phyloP scores from a whole-genome alignment of 2,329 filamentous ascomycete genomes.

The Microcyclosporella mali region DNA sequence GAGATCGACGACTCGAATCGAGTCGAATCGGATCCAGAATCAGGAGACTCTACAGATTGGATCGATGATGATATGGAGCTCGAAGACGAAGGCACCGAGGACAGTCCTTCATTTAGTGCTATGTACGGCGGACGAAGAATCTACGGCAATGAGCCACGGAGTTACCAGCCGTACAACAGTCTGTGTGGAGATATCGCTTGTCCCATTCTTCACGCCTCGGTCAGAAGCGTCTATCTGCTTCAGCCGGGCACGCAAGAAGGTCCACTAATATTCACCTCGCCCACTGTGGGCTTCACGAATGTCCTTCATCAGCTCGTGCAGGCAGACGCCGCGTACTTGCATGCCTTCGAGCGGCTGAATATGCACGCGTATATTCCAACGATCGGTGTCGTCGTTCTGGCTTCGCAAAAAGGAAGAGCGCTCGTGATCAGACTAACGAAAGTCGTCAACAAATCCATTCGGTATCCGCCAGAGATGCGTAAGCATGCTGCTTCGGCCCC shows the following conservation, averaged over 20 bases:
- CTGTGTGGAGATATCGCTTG: conserved; percentile 31
- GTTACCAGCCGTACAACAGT: conserved; percentile 19
- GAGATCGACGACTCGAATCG: conserved; percentile 5
- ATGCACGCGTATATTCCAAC: conserved; percentile 62
- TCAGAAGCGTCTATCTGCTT: conserved; percentile 40
- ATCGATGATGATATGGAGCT: conserved; percentile 6
- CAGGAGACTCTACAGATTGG: conserved; percentile 6
- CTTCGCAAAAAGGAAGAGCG: conserved; percentile 60
- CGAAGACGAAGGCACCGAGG: conserved; percentile 25
- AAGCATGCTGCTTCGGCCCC: conserved; percentile 4
- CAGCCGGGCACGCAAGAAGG: conserved; percentile 28
- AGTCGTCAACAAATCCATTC: conserved; percentile 1
- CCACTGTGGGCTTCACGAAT: conserved; percentile 34
- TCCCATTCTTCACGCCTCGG: conserved; percentile 37
- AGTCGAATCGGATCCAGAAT: background rate
- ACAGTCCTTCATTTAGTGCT: conserved; percentile 18
- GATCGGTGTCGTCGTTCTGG: conserved; percentile 62
- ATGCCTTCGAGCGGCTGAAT: conserved; percentile 50
- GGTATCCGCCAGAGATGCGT: conserved; percentile 12
- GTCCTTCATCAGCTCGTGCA: conserved; percentile 29
- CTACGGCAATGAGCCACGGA: conserved; percentile 23
- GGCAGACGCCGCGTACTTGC: conserved; percentile 24
- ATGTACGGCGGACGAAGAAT: conserved; percentile 25
- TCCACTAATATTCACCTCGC: conserved; percentile 18
- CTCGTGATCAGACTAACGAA: conserved; percentile 56